Conservation (phyloP, 495 filamentous ascomycete species). For the Echria macrotheca region DNA sequence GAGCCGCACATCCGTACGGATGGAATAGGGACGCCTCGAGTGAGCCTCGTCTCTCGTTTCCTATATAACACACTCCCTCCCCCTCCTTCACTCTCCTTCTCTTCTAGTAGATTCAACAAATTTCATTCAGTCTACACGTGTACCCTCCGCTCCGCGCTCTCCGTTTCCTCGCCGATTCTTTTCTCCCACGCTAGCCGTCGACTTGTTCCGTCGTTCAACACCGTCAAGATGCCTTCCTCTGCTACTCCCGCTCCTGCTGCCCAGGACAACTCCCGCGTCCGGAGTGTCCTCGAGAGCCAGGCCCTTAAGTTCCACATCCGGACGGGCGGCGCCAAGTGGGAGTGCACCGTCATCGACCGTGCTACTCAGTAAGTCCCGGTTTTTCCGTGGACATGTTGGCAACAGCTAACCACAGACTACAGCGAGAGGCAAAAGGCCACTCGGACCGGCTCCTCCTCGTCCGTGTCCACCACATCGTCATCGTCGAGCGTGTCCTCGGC, state of each 20-base stretch:
- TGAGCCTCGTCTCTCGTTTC: neutral
- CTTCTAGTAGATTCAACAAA: neutral
- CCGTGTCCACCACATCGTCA: conserved; percentile 25
- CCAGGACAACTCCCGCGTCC: conserved; percentile 19
- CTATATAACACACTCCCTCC: neutral
- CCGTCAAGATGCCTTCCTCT: conserved; percentile 11
- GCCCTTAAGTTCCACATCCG: conserved; percentile 40
- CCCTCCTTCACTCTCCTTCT: neutral
- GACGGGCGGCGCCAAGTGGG: conserved; percentile 33
- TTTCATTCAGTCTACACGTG: neutral
- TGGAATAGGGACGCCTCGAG: neutral
- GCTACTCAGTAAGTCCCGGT: conserved; percentile 33
- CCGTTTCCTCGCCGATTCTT: neutral
- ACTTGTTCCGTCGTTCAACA: neutral
- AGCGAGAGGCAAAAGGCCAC: conserved; percentile 33
- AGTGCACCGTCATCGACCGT: conserved; percentile 39
- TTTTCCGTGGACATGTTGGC: neutral
- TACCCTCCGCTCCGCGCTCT: neutral
- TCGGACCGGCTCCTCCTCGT: conserved; percentile 19
- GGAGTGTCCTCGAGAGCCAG: conserved; percentile 30
- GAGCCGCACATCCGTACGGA: neutral
- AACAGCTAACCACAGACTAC: neutral
- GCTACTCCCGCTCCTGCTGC: conserved; percentile 9
- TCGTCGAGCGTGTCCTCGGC: conserved; percentile 12
- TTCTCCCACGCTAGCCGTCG: neutral